A percentile compares a stretch with the other conserved stretches of the same genome.
These are phyloP conservation scores for Hyphopichia burtonii DNA, from an alignment of 1,139 yeast genomes.

Conservation along the genomic window DNA sequence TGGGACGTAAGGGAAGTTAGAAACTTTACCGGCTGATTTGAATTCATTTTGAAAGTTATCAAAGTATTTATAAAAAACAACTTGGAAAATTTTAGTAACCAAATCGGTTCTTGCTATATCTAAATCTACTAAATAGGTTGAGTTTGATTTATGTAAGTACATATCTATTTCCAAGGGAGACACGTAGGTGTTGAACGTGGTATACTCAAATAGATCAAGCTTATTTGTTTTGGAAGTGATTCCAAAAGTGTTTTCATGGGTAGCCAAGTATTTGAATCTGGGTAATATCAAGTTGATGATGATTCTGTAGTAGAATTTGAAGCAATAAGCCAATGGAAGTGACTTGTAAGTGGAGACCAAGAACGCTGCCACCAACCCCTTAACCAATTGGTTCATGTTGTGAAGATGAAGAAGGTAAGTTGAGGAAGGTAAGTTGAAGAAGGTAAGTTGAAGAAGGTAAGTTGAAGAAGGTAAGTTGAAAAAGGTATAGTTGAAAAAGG, in stretches of 20 bases:
- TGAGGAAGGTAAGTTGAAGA: too few species aligned
- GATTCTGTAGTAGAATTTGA: conserved; percentile 57
- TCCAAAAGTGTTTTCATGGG: conserved; percentile 32
- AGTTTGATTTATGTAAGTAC: conserved; percentile 83
- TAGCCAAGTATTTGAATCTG: conserved; percentile 16
- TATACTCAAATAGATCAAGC: conserved; percentile 47
- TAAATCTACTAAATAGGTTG: conserved; percentile 81
- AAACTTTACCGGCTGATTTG: conserved; percentile 9
- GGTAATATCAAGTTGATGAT: conserved; percentile 41
- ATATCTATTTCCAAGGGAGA: conserved; percentile 82
- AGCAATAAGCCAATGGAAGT: conserved; percentile 65
- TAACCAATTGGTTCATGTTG: too few species aligned
- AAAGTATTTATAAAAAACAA: conserved; percentile 40
- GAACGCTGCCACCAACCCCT: conserved; percentile 5
- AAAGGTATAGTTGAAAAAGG: too few species aligned
- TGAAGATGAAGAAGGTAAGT: too few species aligned
- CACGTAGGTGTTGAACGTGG: conserved; percentile 53
- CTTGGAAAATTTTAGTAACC: conserved; percentile 55
- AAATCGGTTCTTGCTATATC: conserved; percentile 76
- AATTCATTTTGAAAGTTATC: conserved; percentile 41
- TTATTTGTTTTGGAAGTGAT: too few species aligned
- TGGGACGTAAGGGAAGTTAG: conserved; percentile 67
- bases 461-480: too few species aligned
- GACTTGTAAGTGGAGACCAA: conserved; percentile 49
- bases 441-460: too few species aligned